phyloP scores from a whole-genome alignment of 352 stramenopile species.

The Phytophthora colocasiae region DNA sequence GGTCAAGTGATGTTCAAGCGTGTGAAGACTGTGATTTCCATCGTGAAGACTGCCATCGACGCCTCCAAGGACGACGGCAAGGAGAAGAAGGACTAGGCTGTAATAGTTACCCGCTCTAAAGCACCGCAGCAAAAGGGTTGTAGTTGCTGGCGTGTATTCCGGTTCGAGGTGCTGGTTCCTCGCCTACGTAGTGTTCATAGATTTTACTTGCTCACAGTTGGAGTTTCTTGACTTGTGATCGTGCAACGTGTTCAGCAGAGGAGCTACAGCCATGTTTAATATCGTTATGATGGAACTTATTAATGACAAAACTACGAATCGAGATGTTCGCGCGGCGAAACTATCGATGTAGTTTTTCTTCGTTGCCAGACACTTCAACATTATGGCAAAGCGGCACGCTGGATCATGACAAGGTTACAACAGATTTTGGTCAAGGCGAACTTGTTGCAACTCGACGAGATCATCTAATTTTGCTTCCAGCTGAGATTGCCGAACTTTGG shows the following conservation, averaged over 20 bases:
- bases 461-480: conserved; percentile 2
- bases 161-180: conserved; percentile 20
- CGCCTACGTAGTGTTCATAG: conserved; percentile 33
- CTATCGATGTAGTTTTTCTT: conserved; percentile 3
- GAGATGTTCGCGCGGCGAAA: conserved; percentile 27
- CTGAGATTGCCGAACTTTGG: conserved; percentile 6
- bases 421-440: no score
- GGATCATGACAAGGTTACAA: no score
- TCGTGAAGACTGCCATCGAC: conserved; percentile 72
- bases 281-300: neutral
- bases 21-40: conserved; percentile 76
- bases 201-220: conserved; percentile 18
- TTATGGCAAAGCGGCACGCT: neutral
- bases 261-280: conserved; percentile 7
- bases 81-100: conserved; percentile 70
- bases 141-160: conserved; percentile 17
- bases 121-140: conserved; percentile 8
- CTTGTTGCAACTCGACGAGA: conserved; percentile 7
- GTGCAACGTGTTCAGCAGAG: neutral
- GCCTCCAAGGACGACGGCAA: conserved; percentile 55
- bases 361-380: conserved; percentile 26
- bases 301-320: neutral
- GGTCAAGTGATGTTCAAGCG: conserved; percentile 89
- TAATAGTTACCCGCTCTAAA: conserved; percentile 15
- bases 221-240: neutral